These are phyloP conservation scores for Anaeromyces robustus DNA, from an alignment of 192 early-diverging fungal species.

Conservation along the genomic window DNA sequence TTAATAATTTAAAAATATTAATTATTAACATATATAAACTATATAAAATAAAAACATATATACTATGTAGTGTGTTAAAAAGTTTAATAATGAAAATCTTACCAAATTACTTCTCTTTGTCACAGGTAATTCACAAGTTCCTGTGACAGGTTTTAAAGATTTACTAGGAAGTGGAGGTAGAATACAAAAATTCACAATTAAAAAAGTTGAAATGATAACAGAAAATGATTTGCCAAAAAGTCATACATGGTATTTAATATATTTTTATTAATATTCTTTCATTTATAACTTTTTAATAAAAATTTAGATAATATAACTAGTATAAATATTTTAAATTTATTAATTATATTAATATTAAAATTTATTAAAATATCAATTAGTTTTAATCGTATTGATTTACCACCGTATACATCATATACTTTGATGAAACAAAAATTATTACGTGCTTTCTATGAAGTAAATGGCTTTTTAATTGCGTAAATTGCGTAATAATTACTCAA, in stretches of 20 bases:
- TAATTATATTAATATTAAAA: no score
- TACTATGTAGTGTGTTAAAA: slow-evolving; percentile 39
- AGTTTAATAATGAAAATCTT: slow-evolving; percentile 86
- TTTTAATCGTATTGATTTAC: slow-evolving; percentile 95
- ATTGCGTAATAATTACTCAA: no score
- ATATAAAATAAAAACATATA: no score
- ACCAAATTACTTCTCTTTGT: slow-evolving; percentile 89
- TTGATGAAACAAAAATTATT: no score
- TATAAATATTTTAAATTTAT: neutral
- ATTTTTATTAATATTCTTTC: no score
- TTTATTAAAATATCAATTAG: no score
- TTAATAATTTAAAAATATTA: no score
- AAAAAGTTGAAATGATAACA: slow-evolving; percentile 89
- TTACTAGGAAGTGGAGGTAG: slow-evolving; percentile 90
- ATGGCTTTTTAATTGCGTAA: no score
- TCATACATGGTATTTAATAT: slow-evolving; percentile 64
- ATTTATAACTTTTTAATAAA: no score
- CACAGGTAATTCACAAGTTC: slow-evolving; percentile 91
- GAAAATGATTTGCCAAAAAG: slow-evolving; percentile 72
- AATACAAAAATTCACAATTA: slow-evolving; percentile 73
- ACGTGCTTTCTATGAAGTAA: no score
- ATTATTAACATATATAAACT: no score
- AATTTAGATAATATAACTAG: no score
- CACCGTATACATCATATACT: slow-evolving; percentile 45
- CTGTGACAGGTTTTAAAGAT: slow-evolving; percentile 98